Conservation (phyloP, 2,329 filamentous ascomycete species). For the Taxawa tesnikishii region DNA sequence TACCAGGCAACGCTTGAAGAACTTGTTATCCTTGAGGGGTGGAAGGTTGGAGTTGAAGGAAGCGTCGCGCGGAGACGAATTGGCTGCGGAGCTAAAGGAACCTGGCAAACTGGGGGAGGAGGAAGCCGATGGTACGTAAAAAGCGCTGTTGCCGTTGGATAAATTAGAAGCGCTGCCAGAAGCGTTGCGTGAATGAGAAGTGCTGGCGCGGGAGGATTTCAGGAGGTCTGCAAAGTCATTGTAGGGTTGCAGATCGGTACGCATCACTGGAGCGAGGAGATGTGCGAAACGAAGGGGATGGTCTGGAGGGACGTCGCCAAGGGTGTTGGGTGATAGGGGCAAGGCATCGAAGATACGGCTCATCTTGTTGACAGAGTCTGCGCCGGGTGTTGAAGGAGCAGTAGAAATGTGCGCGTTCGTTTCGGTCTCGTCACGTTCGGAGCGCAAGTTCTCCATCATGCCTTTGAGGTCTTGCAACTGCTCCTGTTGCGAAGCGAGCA, state of each 20-base stretch:
- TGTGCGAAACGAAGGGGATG: constrained; percentile 66
- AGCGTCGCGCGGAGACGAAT: constrained; percentile 20
- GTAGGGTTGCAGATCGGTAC: constrained; percentile 69
- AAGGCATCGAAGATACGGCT: constrained; percentile 49
- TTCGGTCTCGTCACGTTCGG: constrained; percentile 59
- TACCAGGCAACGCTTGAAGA: constrained; percentile 77
- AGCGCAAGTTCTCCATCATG: constrained; percentile 78
- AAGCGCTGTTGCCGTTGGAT: constrained; percentile 19
- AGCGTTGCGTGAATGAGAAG: constrained; percentile 52
- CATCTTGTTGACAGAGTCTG: constrained; percentile 44
- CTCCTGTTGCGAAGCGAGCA: constrained; percentile 84
- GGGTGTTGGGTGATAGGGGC: constrained; percentile 37
- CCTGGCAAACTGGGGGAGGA: constrained; percentile 29
- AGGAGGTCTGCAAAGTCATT: constrained; percentile 76
- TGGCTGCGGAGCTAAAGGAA: constrained; percentile 25
- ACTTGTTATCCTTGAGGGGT: constrained; percentile 77
- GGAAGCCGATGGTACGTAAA: constrained; percentile 9
- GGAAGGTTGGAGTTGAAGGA: constrained; percentile 28
- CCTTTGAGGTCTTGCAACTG: constrained; percentile 83
- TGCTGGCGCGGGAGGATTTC: constrained; percentile 47
- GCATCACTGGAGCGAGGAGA: constrained; percentile 69
- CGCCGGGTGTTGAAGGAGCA: constrained; percentile 68
- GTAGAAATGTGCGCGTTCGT: constrained; percentile 46
- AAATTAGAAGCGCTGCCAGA: constrained; percentile 40
- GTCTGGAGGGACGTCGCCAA: constrained; percentile 45